Evolutionary conservation across 176 grass and related monocot species (phyloP).

Genomic region (Zoysia pacifica): DNA sequence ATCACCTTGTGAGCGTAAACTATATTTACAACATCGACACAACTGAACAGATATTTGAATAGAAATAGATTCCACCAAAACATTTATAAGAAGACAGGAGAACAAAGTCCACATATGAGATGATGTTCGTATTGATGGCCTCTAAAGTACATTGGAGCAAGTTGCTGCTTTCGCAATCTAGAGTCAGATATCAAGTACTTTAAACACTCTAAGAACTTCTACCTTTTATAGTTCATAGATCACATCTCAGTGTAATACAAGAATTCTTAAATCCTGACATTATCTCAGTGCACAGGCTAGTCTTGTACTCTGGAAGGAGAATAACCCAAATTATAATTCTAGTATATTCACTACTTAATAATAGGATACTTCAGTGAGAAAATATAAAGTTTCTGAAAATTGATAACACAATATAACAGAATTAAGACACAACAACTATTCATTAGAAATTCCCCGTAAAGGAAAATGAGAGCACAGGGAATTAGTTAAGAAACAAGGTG

Average conservation of each 20-base stretch:
- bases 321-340: not conserved
- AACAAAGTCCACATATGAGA: not conserved
- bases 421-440: not conserved
- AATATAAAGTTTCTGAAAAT: not conserved
- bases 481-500: not conserved
- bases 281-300: not conserved
- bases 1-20: not conserved
- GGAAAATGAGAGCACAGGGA: not conserved
- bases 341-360: not conserved
- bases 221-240: not conserved
- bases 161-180: not conserved
- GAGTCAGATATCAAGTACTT: not conserved
- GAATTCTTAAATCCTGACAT: not conserved
- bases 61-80: not conserved
- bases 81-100: not conserved
- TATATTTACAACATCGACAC: not conserved
- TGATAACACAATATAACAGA: not conserved
- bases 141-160: not conserved
- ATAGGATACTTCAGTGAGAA: not conserved
- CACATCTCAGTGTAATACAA: not conserved
- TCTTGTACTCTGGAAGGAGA: slow-evolving; percentile 5
- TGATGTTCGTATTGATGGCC: not conserved
- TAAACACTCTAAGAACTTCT: slow-evolving; percentile 1
- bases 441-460: slow-evolving; percentile 5
- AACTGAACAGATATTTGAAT: not conserved